Percentiles rank a stretch among this genome's conserved stretches.
Evolutionary conservation across 2,329 filamentous ascomycete genomes (phyloP).

Genomic region (Pseudogymnoascus sp.): DNA sequence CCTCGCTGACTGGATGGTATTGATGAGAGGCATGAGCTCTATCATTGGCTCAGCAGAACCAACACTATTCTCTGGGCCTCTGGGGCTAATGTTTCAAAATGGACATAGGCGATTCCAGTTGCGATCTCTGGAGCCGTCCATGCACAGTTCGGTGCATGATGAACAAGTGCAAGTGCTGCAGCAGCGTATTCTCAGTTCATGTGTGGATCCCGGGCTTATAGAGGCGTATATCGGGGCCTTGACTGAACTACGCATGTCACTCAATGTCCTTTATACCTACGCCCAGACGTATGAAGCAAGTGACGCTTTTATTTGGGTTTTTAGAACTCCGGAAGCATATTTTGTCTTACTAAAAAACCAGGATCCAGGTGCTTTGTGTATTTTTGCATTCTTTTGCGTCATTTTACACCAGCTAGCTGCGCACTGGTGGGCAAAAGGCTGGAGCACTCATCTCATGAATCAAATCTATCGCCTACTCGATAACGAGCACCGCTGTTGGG

Average conservation of each 20-base stretch:
- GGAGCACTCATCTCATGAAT: constrained; percentile 17
- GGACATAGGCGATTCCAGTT: too few species aligned
- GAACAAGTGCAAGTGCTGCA: too few species aligned
- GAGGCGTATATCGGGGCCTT: too few species aligned
- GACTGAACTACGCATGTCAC: too few species aligned
- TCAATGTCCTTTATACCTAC: neutral
- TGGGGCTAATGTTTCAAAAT: too few species aligned
- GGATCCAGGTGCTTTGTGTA: constrained; percentile 19
- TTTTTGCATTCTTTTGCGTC: constrained; percentile 23
- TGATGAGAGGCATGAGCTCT: neutral
- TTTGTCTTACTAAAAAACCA: constrained; percentile 15
- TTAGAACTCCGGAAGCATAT: constrained; percentile 20
- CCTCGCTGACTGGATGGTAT: neutral
- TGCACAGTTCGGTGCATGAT: too few species aligned
- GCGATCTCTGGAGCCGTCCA: too few species aligned
- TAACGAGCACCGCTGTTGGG: constrained; percentile 20
- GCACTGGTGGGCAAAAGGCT: constrained; percentile 25
- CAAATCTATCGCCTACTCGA: constrained; percentile 19
- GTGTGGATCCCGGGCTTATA: too few species aligned
- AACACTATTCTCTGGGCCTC: too few species aligned
- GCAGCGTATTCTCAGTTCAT: too few species aligned
- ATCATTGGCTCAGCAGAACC: neutral
- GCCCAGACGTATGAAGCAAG: neutral
- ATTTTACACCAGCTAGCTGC: constrained; percentile 20
- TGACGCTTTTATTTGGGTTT: constrained; percentile 16